Evolutionary conservation across 1,284 basidiomycete genomes (phyloP), one percentile per base, ranked within the genome.

Genomic region (Exobasidium rhododendri): DNA sequence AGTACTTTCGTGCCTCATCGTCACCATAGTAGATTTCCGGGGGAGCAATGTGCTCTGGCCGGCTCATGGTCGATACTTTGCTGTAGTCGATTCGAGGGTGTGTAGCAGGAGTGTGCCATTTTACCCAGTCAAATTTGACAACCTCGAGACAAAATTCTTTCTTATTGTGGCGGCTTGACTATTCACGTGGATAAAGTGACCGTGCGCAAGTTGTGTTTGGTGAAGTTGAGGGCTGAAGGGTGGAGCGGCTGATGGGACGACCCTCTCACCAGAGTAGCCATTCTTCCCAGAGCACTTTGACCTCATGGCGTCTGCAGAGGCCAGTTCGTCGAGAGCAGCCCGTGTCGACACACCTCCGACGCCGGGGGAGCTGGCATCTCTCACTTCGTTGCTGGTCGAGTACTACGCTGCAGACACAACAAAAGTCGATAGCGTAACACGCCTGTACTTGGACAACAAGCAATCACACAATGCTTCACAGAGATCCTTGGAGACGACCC

Each of bases 21-120:
- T 98, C 94, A 62, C 92, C 92, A 86, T 99, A 99, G 78, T 94
- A 98, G 71, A 98, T 91, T 83, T 98, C 92, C 64, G 96, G 94
- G 43, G 96, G 96, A 28, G 94, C 93, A 80, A 90, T 86, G 52
- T 94, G 87, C 80, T 99, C 96, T 67, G 96, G 96, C 70, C 96
- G 84, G 20, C 92, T 96, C 94, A 97, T 97, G 40, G n/a, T n/a
- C n/a, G n/a, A n/a, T n/a, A n/a, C n/a, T n/a, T 4, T 50, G 47
- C 35, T 10, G 35, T 40, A 40, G 7, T 40, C n/a, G n/a, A n/a
- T n/a, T n/a, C n/a, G n/a, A n/a, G n/a, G n/a, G n/a, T n/a, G n/a
- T n/a, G n/a, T n/a, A n/a, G n/a, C n/a, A n/a, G n/a, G n/a, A n/a
- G n/a, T n/a, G n/a, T n/a, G n/a, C n/a, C n/a, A n/a, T n/a, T n/a